Base-by-base conservation (phyloP, 2,329 filamentous ascomycete genomes). In the Nakataea oryzae region DNA sequence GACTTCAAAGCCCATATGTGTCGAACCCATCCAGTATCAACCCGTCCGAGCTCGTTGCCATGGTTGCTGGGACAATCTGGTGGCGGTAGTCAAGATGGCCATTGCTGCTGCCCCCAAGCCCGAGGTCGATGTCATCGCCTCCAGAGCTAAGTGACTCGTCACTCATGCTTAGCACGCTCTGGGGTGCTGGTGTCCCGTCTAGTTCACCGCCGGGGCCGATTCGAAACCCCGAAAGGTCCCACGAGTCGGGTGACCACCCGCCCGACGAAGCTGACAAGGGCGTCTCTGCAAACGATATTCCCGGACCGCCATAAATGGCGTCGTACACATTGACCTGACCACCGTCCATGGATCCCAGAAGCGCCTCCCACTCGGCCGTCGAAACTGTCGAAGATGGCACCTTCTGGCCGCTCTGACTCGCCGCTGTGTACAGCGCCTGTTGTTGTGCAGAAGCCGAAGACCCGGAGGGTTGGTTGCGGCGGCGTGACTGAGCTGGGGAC, bases 321-420 rank as follows among this genome's bases (percentile, higher is more conserved):
- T 91, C 88, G 73, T 91, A 95, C n/a, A 96, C 88, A 70, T 93
- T 96, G 61, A 87, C 85, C 66, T 88, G 83, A 0, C 90, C 90
- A 47, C 86, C 86, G 68, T 96, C 91, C 72, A 96, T 86, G 27
- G 87, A 88, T 4, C 88, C 87, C 2, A 96, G 80, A 0, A 96
- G 80, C 1, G 87, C 85, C 72, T 96, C 91, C 92, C 91, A 96
- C 68, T 95, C 90, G 0, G 85, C 79, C 11, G 86, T 76, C 0
- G 86, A 86, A 14, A 87, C 80, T 7, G 58, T 60, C 14, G 58
- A 60, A 28, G 3, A 72, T 65, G 69, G 66, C 54, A 74, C 67
- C 67, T 80, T 78, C 58, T 74, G 74, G 54, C 73, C 72, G 21
- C 73, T 67, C 54, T 74, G 73, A 56, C 57, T 28, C 8, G 32